Base-by-base conservation (phyloP, 2,329 filamentous ascomycete genomes). In the Neophaeococcomyces mojaviensis region DNA sequence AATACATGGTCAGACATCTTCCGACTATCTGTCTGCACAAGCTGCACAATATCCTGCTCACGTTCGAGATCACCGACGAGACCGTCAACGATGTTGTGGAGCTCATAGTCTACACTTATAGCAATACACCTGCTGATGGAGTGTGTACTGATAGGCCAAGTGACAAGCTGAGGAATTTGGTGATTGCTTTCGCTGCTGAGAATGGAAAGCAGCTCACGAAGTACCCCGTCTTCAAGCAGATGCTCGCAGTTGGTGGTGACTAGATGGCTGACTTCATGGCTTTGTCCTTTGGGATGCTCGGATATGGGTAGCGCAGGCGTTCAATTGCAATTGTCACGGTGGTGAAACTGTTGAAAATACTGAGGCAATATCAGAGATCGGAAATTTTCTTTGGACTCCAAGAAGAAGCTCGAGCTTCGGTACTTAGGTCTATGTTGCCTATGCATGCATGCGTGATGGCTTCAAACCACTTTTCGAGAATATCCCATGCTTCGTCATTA, bases 1-100 rank as follows among this genome's bases (percentile, higher is more conserved):
- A 63, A 39, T 68, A 65, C 53, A 54, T 68, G 35, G 65, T 68
- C 46, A 62, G 64, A 3, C 61, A 60, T 12, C 60, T 68, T 20
- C 64, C 64, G 2, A 63, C 67, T 44, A 57, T 68, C 26, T 64
- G 64, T 50, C 60, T 68, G 4, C 60, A 61, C 39, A 68, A 68
- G 51, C 54, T 68, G 3, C 66, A 68, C 39, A 49, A 52, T 3
- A 64, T 67, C 40, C 60, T 68, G 2, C 36, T 65, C 30, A 50
- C 56, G 19, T 56, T 68, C 22, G 49, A 53, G 22, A 31, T 45
- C 26, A 54, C 57, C 4, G 43, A 31, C 6, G 48, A 55, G 9
- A 55, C 56, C 13, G 53, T 57, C 20, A 53, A 57, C 10, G 51
- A 55, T 33, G 53, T 68, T 19, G 55, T 68, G 20, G 61, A 67